A percentile compares a stretch with the other conserved stretches of the same genome.
Evolutionary conservation across 441 rosid species (phyloP).

Genomic region (Adansonia grandidieri): DNA sequence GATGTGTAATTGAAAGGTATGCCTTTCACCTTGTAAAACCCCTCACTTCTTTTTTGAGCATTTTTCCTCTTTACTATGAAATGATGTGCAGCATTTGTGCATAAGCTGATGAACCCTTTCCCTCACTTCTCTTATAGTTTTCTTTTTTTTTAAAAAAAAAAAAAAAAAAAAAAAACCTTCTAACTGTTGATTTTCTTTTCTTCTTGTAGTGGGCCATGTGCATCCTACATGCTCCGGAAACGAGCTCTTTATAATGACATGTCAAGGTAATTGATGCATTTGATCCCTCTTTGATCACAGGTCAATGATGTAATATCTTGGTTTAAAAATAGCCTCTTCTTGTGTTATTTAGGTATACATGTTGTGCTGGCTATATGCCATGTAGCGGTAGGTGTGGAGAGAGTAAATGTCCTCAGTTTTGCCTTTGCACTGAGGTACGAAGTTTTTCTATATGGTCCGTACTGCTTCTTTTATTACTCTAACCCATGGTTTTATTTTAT

Average conservation of each 20-base stretch:
- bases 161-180: neutral
- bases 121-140: neutral
- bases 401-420: constrained; percentile 78
- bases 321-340: constrained; percentile 15
- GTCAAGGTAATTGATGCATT: constrained; percentile 64
- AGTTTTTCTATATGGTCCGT: neutral
- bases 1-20: no score
- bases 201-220: constrained; percentile 75
- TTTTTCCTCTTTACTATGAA: no score
- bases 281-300: neutral
- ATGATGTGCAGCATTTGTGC: no score
- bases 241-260: constrained; percentile 89
- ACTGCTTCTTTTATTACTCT: no score
- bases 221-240: constrained; percentile 83
- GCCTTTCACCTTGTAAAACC: no score
- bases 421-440: constrained; percentile 88
- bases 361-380: constrained; percentile 97
- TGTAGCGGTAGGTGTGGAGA: constrained; percentile 94
- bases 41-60: no score
- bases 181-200: constrained; percentile 27
- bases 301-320: neutral
- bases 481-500: neutral
- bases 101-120: no score
- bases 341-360: constrained; percentile 59
- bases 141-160: neutral